Evolutionary conservation across 2,329 filamentous ascomycete species (phyloP).

Genomic region (Scedosporium minutisporum): DNA sequence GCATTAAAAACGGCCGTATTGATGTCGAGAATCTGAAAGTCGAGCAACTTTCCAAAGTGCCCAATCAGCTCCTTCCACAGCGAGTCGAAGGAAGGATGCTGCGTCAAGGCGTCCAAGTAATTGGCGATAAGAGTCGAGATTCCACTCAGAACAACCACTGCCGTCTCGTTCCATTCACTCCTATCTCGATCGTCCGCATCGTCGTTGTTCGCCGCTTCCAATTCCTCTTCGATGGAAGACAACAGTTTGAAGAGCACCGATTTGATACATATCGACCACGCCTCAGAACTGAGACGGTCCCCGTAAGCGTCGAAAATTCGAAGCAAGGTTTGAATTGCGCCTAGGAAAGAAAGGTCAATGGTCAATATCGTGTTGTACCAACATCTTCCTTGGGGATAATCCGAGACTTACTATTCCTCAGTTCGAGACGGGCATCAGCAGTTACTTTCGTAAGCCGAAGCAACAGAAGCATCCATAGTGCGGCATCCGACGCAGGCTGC

Average conservation of each 20-base stretch:
- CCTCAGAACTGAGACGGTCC: constrained; percentile 63
- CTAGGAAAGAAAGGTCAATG: constrained; percentile 20
- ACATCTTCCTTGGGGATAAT: background rate
- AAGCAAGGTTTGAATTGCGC: constrained; percentile 79
- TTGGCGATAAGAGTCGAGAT: constrained; percentile 64
- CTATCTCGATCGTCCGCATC: constrained; percentile 29
- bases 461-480: constrained; percentile 70
- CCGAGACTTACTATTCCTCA: constrained; percentile 57
- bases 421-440: constrained; percentile 60
- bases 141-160: constrained; percentile 63
- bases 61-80: constrained; percentile 68
- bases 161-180: constrained; percentile 63
- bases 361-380: background rate
- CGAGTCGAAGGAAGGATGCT: constrained; percentile 54
- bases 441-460: constrained; percentile 63
- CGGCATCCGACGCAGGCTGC: constrained; percentile 53
- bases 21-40: constrained; percentile 56
- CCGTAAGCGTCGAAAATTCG: constrained; percentile 89
- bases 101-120: constrained; percentile 64
- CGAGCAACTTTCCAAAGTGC: constrained; percentile 56
- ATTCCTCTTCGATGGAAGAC: constrained; percentile 53
- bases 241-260: constrained; percentile 73
- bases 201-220: constrained; percentile 29
- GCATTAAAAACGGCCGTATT: constrained; percentile 64
- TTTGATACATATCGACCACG: constrained; percentile 77